Conservation (phyloP, 2,329 filamentous ascomycete genomes). For the Xylaria sp. region DNA sequence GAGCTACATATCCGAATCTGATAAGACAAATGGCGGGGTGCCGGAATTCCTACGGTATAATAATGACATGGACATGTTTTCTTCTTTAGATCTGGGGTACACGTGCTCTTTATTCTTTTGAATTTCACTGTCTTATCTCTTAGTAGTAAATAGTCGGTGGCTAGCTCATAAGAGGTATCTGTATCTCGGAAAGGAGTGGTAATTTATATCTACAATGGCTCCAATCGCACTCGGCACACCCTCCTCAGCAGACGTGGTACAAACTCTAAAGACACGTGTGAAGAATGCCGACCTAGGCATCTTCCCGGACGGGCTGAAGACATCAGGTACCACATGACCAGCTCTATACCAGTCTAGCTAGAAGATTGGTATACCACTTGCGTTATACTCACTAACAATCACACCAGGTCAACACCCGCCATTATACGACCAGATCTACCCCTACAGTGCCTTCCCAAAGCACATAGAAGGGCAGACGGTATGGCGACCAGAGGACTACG, state of each 20-base stretch:
- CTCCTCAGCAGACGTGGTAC: slow-evolving; percentile 38
- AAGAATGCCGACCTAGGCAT: slow-evolving; percentile 53
- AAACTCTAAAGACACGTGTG: slow-evolving; percentile 42
- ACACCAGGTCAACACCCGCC: slow-evolving; percentile 73
- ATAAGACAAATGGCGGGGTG: slow-evolving; percentile 27
- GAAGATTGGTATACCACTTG: not conserved
- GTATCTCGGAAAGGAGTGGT: not conserved
- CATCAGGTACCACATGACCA: slow-evolving; percentile 50
- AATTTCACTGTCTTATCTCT: slow-evolving; percentile 12
- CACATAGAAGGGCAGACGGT: slow-evolving; percentile 73
- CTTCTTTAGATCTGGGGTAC: slow-evolving; percentile 16
- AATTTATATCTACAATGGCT: slow-evolving; percentile 41
- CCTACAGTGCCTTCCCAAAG: slow-evolving; percentile 73
- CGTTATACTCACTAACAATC: slow-evolving; percentile 42
- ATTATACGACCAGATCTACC: slow-evolving; percentile 67
- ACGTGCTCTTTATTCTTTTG: slow-evolving; percentile 22
- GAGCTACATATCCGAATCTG: slow-evolving; percentile 12
- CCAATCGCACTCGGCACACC: slow-evolving; percentile 45
- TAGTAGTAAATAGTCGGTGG: not conserved
- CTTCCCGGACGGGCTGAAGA: slow-evolving; percentile 74
- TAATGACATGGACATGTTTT: slow-evolving; percentile 8
- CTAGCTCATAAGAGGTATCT: slow-evolving; percentile 1
- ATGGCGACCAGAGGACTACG: slow-evolving; percentile 73
- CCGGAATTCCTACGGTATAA: slow-evolving; percentile 22
- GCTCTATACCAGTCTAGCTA: not conserved